Evolutionary conservation across 176 grass and related monocot genomes (phyloP).

Genomic region (Coix lacrymajobi): DNA sequence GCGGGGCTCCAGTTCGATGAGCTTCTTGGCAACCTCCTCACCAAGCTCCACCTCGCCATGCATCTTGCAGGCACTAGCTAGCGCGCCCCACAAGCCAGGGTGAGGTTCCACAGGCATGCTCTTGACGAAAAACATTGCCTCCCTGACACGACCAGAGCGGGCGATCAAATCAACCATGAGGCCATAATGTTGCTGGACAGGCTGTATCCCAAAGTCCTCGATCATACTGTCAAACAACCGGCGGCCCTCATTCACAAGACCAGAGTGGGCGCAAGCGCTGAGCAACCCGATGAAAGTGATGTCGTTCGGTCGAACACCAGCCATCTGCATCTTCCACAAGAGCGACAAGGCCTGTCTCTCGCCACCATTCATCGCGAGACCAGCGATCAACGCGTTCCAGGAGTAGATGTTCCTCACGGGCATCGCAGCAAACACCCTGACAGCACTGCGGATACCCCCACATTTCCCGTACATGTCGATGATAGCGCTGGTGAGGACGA

Average conservation of each 20-base stretch:
- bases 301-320: conserved; percentile 40
- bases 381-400: conserved; percentile 66
- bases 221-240: conserved; percentile 53
- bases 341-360: conserved; percentile 44
- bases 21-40: conserved; percentile 54
- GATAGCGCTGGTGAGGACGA: conserved; percentile 40
- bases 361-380: conserved; percentile 55
- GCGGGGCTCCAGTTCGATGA: conserved; percentile 56
- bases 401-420: conserved; percentile 52
- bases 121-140: conserved; percentile 52
- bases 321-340: conserved; percentile 73
- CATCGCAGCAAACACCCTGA: conserved; percentile 43
- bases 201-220: conserved; percentile 28
- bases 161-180: conserved; percentile 69
- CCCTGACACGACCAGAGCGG: conserved; percentile 46
- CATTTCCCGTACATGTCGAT: conserved; percentile 81
- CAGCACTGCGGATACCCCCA: conserved; percentile 40
- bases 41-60: conserved; percentile 63
- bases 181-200: conserved; percentile 51
- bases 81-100: conserved; percentile 63
- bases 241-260: conserved; percentile 48
- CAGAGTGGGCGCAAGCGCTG: conserved; percentile 60
- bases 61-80: conserved; percentile 64
- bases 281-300: conserved; percentile 65
- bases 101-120: conserved; percentile 59